A percentile compares a stretch with the other conserved stretches of the same genome.
Conservation (phyloP, 2,329 filamentous ascomycete genomes). For the Davidsoniella eucalypti region DNA sequence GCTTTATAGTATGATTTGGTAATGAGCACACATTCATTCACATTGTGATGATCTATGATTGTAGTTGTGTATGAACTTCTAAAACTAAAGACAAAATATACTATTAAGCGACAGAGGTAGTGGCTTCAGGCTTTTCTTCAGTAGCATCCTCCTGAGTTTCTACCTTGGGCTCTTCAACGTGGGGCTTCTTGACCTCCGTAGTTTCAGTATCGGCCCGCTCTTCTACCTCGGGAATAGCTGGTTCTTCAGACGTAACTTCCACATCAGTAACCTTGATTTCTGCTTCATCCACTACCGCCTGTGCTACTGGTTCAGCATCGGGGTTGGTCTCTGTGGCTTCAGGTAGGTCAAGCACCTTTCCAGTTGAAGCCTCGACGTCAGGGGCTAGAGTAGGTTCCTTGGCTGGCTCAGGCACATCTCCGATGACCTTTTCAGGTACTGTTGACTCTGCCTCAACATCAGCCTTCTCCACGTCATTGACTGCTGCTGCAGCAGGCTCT, state of each 20-base stretch:
- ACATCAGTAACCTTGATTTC: neutral
- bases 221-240: neutral
- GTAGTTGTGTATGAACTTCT: too few species aligned
- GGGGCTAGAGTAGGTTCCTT: neutral
- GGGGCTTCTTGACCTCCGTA: neutral
- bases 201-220: constrained; percentile 10
- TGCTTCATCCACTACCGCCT: too few species aligned
- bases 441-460: neutral
- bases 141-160: too few species aligned
- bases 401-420: neutral
- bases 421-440: neutral
- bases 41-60: too few species aligned
- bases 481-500: neutral
- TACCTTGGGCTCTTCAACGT: too few species aligned
- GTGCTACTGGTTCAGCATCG: too few species aligned
- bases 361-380: neutral
- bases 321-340: neutral
- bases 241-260: neutral
- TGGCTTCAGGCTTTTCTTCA: too few species aligned
- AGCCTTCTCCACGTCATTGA: neutral
- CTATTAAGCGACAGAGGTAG: too few species aligned
- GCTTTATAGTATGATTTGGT: too few species aligned
- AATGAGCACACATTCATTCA: too few species aligned
- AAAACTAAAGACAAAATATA: too few species aligned
- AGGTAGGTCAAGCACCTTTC: too few species aligned